A percentile compares a stretch with the other conserved stretches of the same genome.
Evolutionary conservation across 106 monocot genomes (phyloP).

Genomic region (Dendrobium huoshanense): DNA sequence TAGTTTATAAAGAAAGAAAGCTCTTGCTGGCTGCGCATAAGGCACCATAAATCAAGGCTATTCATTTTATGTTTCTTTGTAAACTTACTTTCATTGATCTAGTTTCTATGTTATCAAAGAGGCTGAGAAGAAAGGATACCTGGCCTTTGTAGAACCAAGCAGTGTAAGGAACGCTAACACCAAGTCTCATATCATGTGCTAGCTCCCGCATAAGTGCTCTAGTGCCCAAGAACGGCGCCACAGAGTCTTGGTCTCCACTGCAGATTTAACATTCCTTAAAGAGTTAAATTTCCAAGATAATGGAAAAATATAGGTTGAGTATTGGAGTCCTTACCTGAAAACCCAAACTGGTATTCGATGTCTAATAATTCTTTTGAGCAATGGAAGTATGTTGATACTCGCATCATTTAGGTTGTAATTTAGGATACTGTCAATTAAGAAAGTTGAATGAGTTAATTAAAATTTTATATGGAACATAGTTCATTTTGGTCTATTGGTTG

Average conservation of each 20-base stretch:
- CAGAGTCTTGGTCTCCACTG: conserved; percentile 99
- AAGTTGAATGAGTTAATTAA: background rate
- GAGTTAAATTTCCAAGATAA: background rate
- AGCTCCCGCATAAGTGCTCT: conserved; percentile 74
- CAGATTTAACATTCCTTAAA: background rate
- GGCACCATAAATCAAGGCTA: too few relatives aligned
- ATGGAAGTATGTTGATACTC: conserved; percentile 62
- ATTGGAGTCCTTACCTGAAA: conserved; percentile 44
- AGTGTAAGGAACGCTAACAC: conserved; percentile 62
- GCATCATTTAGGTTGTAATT: conserved; percentile 57
- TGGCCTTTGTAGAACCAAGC: conserved; percentile 86
- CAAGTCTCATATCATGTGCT: conserved; percentile 51
- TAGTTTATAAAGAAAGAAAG: conserved; percentile 34
- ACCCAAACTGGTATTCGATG: conserved; percentile 63
- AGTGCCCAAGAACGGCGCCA: conserved; percentile 74
- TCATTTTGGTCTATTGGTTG: too few relatives aligned
- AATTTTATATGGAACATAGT: too few relatives aligned
- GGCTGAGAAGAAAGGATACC: conserved; percentile 26
- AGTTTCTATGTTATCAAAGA: too few relatives aligned
- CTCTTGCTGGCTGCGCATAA: conserved; percentile 50
- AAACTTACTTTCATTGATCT: too few relatives aligned
- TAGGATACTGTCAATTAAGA: conserved; percentile 27
- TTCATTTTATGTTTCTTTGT: too few relatives aligned
- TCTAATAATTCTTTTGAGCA: conserved; percentile 43
- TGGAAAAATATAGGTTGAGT: background rate